Percentiles rank a stretch among this genome's conserved stretches.
phyloP scores from a whole-genome alignment of 176 grass and related monocot species.

The Alloteropsis semialata region DNA sequence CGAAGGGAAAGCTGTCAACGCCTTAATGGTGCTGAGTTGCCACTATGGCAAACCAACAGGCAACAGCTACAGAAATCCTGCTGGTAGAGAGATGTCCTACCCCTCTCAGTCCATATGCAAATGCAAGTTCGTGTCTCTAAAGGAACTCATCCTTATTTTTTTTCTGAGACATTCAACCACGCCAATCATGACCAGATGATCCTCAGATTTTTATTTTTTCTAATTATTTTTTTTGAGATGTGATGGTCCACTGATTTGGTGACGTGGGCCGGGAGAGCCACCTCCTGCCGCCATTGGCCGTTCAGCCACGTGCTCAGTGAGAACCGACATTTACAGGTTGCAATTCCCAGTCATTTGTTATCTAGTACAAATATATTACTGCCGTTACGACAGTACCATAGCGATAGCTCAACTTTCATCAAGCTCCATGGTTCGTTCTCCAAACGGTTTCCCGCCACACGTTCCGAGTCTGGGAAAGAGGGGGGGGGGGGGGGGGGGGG shows the following conservation, averaged over 20 bases:
- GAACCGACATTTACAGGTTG: not conserved
- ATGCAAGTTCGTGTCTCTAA: not conserved
- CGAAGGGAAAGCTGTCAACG: not conserved
- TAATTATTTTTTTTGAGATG: not conserved
- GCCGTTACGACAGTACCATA: not conserved
- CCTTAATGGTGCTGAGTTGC: not conserved
- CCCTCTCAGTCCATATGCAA: not conserved
- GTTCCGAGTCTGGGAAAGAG: not conserved
- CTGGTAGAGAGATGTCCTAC: not conserved
- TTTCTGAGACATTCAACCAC: conserved; percentile 1
- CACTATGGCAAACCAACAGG: not conserved
- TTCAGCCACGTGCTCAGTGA: not conserved
- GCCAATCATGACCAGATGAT: not conserved
- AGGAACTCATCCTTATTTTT: not conserved
- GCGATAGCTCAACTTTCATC: not conserved
- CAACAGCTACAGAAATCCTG: conserved; percentile 5
- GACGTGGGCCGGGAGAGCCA: not conserved
- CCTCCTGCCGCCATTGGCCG: not conserved
- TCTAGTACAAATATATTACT: not conserved
- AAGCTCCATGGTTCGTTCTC: not conserved
- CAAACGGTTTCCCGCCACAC: not conserved
- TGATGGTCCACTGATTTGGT: conserved; percentile 14
- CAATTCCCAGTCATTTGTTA: not conserved
- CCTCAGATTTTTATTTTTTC: not conserved
- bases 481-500: no score